phyloP scores from a whole-genome alignment of 768 basidiomycete genomes.

The Asterophora parasitica region DNA sequence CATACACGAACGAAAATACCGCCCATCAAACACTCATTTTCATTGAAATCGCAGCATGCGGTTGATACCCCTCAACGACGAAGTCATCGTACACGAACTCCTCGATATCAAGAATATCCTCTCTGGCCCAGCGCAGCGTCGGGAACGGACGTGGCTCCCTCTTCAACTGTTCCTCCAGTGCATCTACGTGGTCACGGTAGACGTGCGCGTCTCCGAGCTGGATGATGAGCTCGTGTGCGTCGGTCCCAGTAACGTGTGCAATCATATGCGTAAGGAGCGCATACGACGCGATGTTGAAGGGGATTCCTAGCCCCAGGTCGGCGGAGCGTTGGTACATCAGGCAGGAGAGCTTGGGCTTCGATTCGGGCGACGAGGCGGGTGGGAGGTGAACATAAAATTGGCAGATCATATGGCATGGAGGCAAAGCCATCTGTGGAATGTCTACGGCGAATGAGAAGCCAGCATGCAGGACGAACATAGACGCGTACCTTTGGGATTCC shows the following conservation, averaged over 20 bases:
- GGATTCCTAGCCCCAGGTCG: conserved; percentile 94
- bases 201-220: conserved; percentile 98
- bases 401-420: conserved; percentile 98
- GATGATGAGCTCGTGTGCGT: conserved; percentile 85
- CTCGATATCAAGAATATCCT: conserved; percentile 67
- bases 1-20: too few species aligned
- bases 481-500: conserved; percentile 90
- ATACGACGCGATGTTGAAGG: conserved; percentile 99
- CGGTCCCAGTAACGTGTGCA: conserved; percentile 84
- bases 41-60: conserved; percentile 48
- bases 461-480: not conserved
- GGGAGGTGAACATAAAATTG: conserved; percentile 98
- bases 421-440: conserved; percentile 91
- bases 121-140: conserved; percentile 66
- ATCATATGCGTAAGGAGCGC: conserved; percentile 97
- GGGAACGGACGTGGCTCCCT: conserved; percentile 82
- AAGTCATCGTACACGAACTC: conserved; percentile 79
- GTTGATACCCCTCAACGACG: conserved; percentile 81
- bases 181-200: conserved; percentile 86
- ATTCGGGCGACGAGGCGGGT: conserved; percentile 36
- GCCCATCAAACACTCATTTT: conserved; percentile 2
- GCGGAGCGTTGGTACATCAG: conserved; percentile 98
- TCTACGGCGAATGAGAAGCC: conserved; percentile 41
- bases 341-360: conserved; percentile 78
- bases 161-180: conserved; percentile 77